Evolutionary conservation across 2,329 filamentous ascomycete genomes (phyloP), one percentile per base, ranked within the genome.

Genomic region (Lojkania enalia): DNA sequence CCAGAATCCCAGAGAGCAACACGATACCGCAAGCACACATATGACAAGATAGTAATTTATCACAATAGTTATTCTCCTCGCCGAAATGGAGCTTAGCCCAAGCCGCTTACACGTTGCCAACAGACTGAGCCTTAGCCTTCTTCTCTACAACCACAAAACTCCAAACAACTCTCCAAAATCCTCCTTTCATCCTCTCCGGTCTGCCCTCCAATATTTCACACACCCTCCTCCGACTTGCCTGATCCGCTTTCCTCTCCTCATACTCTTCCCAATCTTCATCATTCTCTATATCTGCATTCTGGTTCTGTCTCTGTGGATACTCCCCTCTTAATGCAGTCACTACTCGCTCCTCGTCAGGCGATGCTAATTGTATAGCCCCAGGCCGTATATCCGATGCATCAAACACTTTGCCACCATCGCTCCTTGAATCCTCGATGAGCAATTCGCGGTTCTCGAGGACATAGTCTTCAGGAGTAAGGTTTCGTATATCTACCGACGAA

Each of bases 101-200:
- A n/a, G n/a, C n/a, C n/a, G n/a, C n/a, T n/a, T n/a, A n/a, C n/a
- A n/a, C n/a, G n/a, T n/a, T n/a, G n/a, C n/a, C n/a, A n/a, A n/a
- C n/a, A n/a, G n/a, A n/a, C n/a, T n/a, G n/a, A n/a, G n/a, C n/a
- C n/a, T n/a, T n/a, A n/a, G n/a, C n/a, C 47, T 54, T n/a, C n/a
- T 59, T 48, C 41, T 55, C 54, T 7, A 45, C 48, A 35, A 54
- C 42, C 1, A 59, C 39, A 39, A 57, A 60, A 35, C 58, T 61
- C 56, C 58, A 61, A 12, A 60, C 20, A 25, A 59, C 56, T n/a
- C 56, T 46, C 44, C 41, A 49, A 27, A 61, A 21, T 1, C 49
- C 46, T 0, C 48, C 37, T 19, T 52, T 42, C 31, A 54, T 42
- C 9, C 56, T 38, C 35, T 41, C 43, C 5, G 53, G 52, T 23